Evolutionary conservation across 345 rosid species (phyloP), one percentile per base, ranked within the genome.

Genomic region (Erucastrum elatum): DNA sequence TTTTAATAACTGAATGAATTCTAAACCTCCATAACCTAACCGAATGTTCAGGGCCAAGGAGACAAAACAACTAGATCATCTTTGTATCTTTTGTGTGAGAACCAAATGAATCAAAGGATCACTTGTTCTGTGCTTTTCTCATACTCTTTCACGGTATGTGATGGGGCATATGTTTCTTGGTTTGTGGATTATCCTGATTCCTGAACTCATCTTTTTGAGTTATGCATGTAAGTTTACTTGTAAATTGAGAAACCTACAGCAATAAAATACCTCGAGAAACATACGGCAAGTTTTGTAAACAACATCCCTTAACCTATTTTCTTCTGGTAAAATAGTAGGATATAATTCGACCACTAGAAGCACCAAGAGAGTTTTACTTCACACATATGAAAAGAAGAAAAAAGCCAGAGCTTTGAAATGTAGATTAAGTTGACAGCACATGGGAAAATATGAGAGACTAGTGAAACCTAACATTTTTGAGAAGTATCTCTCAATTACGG

Each of bases 401-500:
- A 53, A 53, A 7, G n/a, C 11, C 21, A 63, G 49, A 21, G 34
- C 37, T 2, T 13, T 65, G 61, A 12, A 64, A 11, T 12, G 65
- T 63, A 71, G 3, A 27, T 1, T 26, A 37, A 44, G 51, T 41
- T n/a, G 46, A 62, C 12, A 46, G 61, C 51, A 49, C 59, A 79
- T 30, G 46, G 13, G 31, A 62, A n/a, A n/a, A 63, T 25, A 74
- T 61, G 64, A 61, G 27, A 10, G 39, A 66, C 77, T 39, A 64
- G 17, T 4, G 10, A 41, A 29, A 27, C 33, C 16, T 46, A 72
- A 34, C 69, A 66, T 49, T 67, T 68, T 25, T 15, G 70, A 67
- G 49, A 13, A 60, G 26, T 44, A 12, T 26, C 74, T 87, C 80
- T 90, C 73, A 88, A 81, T 86, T 64, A 16, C 87, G 87, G 71